These are phyloP conservation scores for Cyclotella baltica DNA, from an alignment of 108 stramenopile species.

Conservation along the genomic window DNA sequence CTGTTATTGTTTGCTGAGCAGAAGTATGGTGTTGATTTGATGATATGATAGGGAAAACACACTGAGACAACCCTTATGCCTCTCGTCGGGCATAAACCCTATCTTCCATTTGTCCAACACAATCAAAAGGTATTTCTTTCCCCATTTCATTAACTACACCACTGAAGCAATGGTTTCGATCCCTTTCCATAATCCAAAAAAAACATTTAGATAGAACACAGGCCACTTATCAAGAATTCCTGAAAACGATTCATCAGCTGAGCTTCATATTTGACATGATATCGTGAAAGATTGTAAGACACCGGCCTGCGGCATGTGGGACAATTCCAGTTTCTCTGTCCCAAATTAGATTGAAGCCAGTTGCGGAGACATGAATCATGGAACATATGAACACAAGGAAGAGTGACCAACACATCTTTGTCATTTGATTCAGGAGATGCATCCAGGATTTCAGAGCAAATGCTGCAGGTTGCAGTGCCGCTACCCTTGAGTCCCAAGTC, in stretches of 20 bases:
- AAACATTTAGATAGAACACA: slow-evolving; percentile 26
- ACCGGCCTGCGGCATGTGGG: slow-evolving; percentile 27
- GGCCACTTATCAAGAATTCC: slow-evolving; percentile 25
- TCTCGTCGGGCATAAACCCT: background rate
- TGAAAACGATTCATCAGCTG: slow-evolving; percentile 28
- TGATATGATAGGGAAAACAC: too few species aligned
- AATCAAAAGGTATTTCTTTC: background rate
- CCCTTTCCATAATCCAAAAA: slow-evolving; percentile 20
- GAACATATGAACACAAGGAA: slow-evolving; percentile 35
- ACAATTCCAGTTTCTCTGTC: slow-evolving; percentile 20
- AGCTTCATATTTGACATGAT: slow-evolving; percentile 17
- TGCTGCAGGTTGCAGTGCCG: slow-evolving; percentile 10
- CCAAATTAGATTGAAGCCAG: slow-evolving; percentile 22
- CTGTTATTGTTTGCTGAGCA: too few species aligned
- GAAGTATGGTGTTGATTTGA: too few species aligned
- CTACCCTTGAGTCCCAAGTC: slow-evolving; percentile 31
- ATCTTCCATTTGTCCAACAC: slow-evolving; percentile 15
- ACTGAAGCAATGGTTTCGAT: slow-evolving; percentile 13
- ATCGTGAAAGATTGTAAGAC: slow-evolving; percentile 11
- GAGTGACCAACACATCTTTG: slow-evolving; percentile 15
- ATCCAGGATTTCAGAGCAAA: slow-evolving; percentile 13
- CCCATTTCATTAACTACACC: slow-evolving; percentile 7
- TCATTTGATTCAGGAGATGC: background rate
- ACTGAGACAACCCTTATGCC: too few species aligned
- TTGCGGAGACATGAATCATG: slow-evolving; percentile 22